These are phyloP conservation scores for Zarea fungicola DNA, from an alignment of 2,329 filamentous ascomycete genomes.

Conservation along the genomic window DNA sequence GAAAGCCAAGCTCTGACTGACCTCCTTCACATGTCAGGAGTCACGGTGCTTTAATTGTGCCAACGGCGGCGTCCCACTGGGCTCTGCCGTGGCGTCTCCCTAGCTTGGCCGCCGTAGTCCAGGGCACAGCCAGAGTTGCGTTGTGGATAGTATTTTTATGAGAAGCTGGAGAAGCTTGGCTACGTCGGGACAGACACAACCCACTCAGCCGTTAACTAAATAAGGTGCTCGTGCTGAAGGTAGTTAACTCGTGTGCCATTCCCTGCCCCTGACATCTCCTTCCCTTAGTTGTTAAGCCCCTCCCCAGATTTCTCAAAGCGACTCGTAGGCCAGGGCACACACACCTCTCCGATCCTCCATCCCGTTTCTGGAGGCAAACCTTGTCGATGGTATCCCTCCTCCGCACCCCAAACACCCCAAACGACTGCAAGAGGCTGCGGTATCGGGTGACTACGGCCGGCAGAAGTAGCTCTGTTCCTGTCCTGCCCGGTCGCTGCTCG, in stretches of 20 bases:
- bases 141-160: not conserved
- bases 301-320: slow-evolving; percentile 4
- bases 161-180: no score
- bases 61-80: slow-evolving; percentile 5
- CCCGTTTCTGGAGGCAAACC: slow-evolving; percentile 10
- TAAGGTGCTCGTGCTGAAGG: no score
- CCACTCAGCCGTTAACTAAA: no score
- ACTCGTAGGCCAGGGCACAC: not conserved
- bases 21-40: slow-evolving; percentile 10
- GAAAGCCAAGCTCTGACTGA: not conserved
- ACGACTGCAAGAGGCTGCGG: not conserved
- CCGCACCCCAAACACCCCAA: slow-evolving; percentile 1
- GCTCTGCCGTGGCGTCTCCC: slow-evolving; percentile 4
- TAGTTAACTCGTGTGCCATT: no score
- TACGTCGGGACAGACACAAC: no score
- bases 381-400: slow-evolving; percentile 7
- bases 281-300: not conserved
- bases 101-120: not conserved
- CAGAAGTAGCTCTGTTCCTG: not conserved
- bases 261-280: no score
- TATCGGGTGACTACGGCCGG: slow-evolving; percentile 12
- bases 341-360: not conserved
- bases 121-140: slow-evolving; percentile 2
- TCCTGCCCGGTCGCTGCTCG: slow-evolving; percentile 8
- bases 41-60: slow-evolving; percentile 9